A percentile compares a stretch with the other conserved stretches of the same genome.
phyloP scores from a whole-genome alignment of 371 early-diverging fungal genomes.

The Mortierella sp. region DNA sequence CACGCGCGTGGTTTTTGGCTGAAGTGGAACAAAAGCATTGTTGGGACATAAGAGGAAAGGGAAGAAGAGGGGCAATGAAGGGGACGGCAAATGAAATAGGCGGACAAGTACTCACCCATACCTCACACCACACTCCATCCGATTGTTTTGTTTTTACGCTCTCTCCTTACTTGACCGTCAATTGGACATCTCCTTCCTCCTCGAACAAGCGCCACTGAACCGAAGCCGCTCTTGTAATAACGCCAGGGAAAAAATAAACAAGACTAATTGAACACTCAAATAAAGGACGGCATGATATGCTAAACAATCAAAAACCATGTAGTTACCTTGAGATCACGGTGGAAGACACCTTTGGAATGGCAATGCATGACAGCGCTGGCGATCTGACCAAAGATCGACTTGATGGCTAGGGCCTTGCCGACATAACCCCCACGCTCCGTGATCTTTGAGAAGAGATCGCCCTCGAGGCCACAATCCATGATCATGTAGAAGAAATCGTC shows the following conservation, averaged over 20 bases:
- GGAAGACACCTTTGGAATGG: constrained; percentile 72
- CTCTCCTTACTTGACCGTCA: not conserved
- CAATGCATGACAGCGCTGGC: constrained; percentile 70
- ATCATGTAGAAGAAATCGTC: constrained; percentile 78
- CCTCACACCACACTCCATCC: not conserved
- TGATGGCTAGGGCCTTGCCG: constrained; percentile 65
- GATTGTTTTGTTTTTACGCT: not conserved
- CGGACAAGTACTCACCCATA: not conserved
- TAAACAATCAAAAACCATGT: not conserved
- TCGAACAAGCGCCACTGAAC: constrained; percentile 3
- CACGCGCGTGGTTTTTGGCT: constrained; percentile 12
- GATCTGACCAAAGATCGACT: constrained; percentile 70
- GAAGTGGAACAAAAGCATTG: constrained; percentile 3
- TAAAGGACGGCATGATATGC: not conserved
- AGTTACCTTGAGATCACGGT: constrained; percentile 82
- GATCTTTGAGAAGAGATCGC: constrained; percentile 78
- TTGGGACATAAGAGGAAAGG: not conserved
- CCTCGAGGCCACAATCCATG: constrained; percentile 79
- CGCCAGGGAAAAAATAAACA: not conserved
- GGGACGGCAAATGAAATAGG: not conserved
- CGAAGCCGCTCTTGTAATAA: not conserved
- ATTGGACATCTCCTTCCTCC: not conserved
- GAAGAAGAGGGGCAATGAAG: not conserved
- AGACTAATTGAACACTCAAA: not conserved
- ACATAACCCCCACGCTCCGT: constrained; percentile 68